These are phyloP conservation scores for Amanita pallidorosea DNA, from an alignment of 768 basidiomycete species.

Conservation along the genomic window DNA sequence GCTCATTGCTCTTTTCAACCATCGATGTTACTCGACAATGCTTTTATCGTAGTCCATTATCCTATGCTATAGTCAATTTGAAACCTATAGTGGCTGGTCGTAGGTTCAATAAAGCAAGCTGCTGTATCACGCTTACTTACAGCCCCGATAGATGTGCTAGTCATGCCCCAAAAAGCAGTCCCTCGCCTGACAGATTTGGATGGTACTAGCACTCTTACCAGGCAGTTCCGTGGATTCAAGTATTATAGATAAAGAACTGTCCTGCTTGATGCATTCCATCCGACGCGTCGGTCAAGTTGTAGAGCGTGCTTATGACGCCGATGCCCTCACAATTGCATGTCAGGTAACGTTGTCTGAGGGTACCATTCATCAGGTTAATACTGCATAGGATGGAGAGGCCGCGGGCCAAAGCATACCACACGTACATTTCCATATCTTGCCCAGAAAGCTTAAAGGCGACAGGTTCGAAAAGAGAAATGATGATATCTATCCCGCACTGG, in stretches of 20 bases:
- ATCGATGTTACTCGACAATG: constrained; percentile 71
- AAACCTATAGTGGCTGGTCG: constrained; percentile 93
- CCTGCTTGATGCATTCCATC: constrained; percentile 72
- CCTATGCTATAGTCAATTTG: constrained; percentile 87
- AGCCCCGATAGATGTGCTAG: constrained; percentile 42
- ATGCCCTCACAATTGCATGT: constrained; percentile 79
- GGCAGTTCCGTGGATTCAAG: background rate
- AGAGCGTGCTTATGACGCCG: constrained; percentile 73
- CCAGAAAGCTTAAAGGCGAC: constrained; percentile 64
- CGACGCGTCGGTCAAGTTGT: constrained; percentile 72
- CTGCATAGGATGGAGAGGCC: constrained; percentile 69
- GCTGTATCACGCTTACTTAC: background rate
- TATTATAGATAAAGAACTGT: constrained; percentile 47
- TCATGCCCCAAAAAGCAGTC: constrained; percentile 45
- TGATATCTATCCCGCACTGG: constrained; percentile 72
- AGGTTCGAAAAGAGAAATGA: constrained; percentile 54
- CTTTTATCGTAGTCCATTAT: constrained; percentile 58
- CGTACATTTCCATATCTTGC: constrained; percentile 93
- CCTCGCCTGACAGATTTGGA: constrained; percentile 45
- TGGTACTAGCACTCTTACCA: constrained; percentile 17
- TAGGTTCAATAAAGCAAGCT: constrained; percentile 30
- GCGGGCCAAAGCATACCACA: constrained; percentile 80
- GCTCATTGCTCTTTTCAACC: constrained; percentile 56
- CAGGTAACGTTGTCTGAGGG: constrained; percentile 41
- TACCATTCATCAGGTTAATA: background rate